phyloP scores from a whole-genome alignment of 306 rosid genomes.

The Cucurbita moschata region DNA sequence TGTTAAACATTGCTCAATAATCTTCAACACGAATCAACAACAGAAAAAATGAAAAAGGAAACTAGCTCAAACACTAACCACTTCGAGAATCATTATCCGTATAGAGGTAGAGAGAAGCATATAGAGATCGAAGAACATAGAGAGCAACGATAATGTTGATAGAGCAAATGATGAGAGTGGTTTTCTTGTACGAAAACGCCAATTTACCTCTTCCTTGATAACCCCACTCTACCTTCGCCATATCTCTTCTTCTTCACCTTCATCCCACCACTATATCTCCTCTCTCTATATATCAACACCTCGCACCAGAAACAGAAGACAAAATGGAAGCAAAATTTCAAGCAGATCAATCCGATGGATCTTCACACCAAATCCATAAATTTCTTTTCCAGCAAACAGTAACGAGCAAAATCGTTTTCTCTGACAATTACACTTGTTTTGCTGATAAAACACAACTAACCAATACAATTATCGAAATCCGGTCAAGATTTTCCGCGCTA shows the following conservation, averaged over 20 bases:
- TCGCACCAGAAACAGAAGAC: not conserved
- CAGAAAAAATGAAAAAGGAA: not conserved
- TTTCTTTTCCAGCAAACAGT: not conserved
- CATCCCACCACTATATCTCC: conserved; percentile 69
- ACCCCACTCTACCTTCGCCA: conserved; percentile 76
- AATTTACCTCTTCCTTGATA: conserved; percentile 48
- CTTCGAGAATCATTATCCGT: conserved; percentile 45
- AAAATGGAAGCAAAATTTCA: conserved; percentile 9
- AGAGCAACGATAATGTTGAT: conserved; percentile 87
- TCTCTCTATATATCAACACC: conserved; percentile 4
- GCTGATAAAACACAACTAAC: not conserved
- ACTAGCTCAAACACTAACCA: conserved; percentile 25
- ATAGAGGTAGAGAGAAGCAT: conserved; percentile 75
- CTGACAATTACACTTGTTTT: not conserved
- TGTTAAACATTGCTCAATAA: not conserved
- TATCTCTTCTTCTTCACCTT: conserved; percentile 43
- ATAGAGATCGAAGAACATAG: conserved; percentile 70
- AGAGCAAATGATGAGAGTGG: conserved; percentile 58
- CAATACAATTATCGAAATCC: not conserved
- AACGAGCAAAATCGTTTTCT: not conserved
- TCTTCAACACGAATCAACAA: not conserved
- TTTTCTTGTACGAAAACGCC: conserved; percentile 70
- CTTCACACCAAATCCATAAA: not conserved
- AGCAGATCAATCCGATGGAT: conserved; percentile 15
- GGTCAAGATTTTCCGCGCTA: not conserved